Evolutionary conservation across 1,284 basidiomycete species (phyloP), one percentile per base, ranked within the genome.

Genomic region (Vanrija sp.): DNA sequence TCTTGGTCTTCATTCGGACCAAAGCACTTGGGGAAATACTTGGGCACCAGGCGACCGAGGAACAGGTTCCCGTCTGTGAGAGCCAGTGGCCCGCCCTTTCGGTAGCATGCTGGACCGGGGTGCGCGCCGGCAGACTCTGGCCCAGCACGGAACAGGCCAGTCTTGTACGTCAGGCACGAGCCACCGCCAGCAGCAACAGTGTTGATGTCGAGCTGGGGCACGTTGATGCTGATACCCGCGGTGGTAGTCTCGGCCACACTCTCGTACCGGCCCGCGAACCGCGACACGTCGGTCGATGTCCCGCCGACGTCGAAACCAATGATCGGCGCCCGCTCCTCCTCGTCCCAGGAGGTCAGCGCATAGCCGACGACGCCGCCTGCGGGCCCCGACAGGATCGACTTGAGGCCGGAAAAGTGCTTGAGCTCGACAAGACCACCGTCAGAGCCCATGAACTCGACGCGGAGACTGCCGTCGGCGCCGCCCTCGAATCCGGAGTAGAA

Each of bases 211-310:
- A 91, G 80, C 70, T 95, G 91, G 0, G 91, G 89, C 14, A 85
- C 86, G 67, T 92, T 88, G 54, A 97, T 89, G 0, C 87, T 87
- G 12, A 95, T 86, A 0, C 91, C 91, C 0, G 92, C 92, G 0
- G 92, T 91, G 0, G 88, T 91, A 0, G 92, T 91, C 74, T 97
- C 92, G 71, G 90, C 91, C 0, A 92, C 88, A 23, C 87, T 82
- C 72, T 95, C 91, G 69, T 90, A 94, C 25, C 85, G 80, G 0
- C 91, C 91, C 23, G 86, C 87, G 69, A 86, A 95, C 10, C 92
- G 83, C 5, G 89, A 91, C 0, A 96, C 91, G 67, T 96, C 92
- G 0, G 91, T 94, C 0, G 86, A 88, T 0, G 92, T 96, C 0
- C 92, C 92, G 85, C 85, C 87, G 87, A 63, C 86, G 2, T 90